phyloP scores from a whole-genome alignment of 129 eudicot species.

The Helianthus tuberosus region DNA sequence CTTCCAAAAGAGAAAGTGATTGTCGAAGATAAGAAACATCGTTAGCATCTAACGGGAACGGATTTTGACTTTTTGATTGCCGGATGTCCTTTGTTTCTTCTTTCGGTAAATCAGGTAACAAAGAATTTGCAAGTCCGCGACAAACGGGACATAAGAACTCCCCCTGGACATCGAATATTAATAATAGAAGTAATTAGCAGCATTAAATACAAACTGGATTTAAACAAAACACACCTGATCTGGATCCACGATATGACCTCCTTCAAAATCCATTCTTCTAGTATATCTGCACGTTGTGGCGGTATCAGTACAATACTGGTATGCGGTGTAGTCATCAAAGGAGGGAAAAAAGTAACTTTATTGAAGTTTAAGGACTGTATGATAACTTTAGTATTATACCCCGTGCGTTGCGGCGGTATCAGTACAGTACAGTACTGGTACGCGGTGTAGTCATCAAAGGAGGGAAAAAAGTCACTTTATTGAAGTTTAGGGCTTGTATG shows the following conservation, averaged over 20 bases:
- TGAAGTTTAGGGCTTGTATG: no score
- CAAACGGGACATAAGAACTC: conserved; percentile 96
- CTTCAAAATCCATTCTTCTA: conserved; percentile 92
- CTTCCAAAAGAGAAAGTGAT: conserved; percentile 66
- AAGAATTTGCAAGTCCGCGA: conserved; percentile 90
- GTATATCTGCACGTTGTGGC: conserved; percentile 43
- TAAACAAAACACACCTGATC: conserved; percentile 60
- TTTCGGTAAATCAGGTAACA: conserved; percentile 63
- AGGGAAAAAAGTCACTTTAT: no score
- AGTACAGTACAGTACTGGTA: no score
- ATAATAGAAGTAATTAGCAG: conserved; percentile 3
- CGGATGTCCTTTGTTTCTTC: conserved; percentile 37
- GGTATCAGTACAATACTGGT: no score
- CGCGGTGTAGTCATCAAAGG: no score
- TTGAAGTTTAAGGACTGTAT: no score
- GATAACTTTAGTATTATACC: no score
- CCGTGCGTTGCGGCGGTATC: no score
- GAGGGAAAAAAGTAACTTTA: no score
- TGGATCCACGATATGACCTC: conserved; percentile 95
- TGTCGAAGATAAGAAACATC: conserved; percentile 47
- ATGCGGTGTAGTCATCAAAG: neutral
- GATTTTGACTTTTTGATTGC: conserved; percentile 24
- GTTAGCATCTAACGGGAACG: conserved; percentile 25
- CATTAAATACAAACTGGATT: neutral
- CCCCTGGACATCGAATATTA: conserved; percentile 53